Conservation (phyloP, 2,329 filamentous ascomycete genomes). For the Aspergillus alliaceus region DNA sequence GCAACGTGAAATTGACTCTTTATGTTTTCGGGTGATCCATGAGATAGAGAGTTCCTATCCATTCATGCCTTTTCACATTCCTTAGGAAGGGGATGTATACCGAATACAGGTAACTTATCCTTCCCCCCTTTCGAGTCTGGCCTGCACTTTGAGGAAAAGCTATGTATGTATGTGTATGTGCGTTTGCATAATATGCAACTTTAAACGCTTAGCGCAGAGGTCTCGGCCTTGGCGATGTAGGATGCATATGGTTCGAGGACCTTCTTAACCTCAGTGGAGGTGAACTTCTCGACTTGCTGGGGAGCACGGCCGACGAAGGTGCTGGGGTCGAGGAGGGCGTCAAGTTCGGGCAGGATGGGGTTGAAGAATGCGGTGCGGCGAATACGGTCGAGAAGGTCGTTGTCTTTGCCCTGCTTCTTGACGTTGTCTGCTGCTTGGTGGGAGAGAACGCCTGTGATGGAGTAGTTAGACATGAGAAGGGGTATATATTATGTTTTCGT, state of each 20-base stretch:
- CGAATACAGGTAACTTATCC: background rate
- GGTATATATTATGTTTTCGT: background rate
- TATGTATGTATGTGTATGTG: background rate
- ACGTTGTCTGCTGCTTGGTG: constrained; percentile 72
- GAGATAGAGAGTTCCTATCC: background rate
- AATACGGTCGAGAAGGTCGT: constrained; percentile 81
- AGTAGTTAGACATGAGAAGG: constrained; percentile 6
- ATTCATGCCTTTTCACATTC: background rate
- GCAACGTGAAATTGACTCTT: background rate
- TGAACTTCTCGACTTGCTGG: constrained; percentile 56
- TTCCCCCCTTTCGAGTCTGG: background rate
- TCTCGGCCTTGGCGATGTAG: constrained; percentile 35
- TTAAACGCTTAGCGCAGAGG: constrained; percentile 44
- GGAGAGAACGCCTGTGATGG: constrained; percentile 60
- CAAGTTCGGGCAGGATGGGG: constrained; percentile 67
- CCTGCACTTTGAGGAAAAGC: background rate
- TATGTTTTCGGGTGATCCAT: background rate
- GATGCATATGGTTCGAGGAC: constrained; percentile 50
- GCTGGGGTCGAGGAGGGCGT: constrained; percentile 64
- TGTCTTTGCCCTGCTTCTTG: constrained; percentile 70
- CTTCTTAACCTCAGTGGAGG: constrained; percentile 49
- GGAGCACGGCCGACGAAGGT: constrained; percentile 58
- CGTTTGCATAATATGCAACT: background rate
- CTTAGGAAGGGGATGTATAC: background rate
- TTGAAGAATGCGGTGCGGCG: constrained; percentile 70